A percentile compares a stretch with the other conserved stretches of the same genome.
Evolutionary conservation across 495 filamentous ascomycete genomes (phyloP).

Genomic region (Neurospora discreta): DNA sequence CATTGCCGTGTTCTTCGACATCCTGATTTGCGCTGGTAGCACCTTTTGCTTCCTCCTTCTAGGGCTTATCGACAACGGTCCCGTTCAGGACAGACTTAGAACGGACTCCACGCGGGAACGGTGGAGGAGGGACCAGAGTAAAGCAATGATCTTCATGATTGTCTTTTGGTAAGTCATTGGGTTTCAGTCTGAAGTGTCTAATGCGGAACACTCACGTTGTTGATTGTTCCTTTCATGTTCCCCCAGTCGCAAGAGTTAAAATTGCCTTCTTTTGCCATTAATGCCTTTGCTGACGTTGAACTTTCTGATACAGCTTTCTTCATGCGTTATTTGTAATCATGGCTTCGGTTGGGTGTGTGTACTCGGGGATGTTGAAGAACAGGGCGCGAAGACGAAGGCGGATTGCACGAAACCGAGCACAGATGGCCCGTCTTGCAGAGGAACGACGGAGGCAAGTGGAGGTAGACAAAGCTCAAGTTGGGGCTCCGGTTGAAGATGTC

Average conservation of each 20-base stretch:
- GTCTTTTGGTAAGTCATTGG: slow-evolving; percentile 11
- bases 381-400: background rate
- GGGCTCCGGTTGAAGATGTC: background rate
- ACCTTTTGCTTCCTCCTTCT: slow-evolving; percentile 19
- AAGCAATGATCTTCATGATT: slow-evolving; percentile 21
- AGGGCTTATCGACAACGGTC: slow-evolving; percentile 2
- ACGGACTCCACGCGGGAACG: background rate
- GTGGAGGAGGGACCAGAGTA: slow-evolving; percentile 13
- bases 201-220: background rate
- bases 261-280: background rate
- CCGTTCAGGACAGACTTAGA: background rate
- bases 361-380: background rate
- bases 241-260: background rate
- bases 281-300: background rate
- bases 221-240: background rate
- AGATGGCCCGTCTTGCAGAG: slow-evolving; percentile 14
- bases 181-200: background rate
- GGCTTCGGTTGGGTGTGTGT: slow-evolving; percentile 8
- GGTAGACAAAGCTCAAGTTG: background rate
- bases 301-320: slow-evolving; percentile 3
- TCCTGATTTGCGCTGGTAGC: slow-evolving; percentile 7
- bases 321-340: slow-evolving; percentile 14
- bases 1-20: slow-evolving; percentile 10
- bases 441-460: background rate
- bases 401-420: slow-evolving; percentile 7